phyloP scores from a whole-genome alignment of 106 monocot genomes.

The Triglochin maritima region DNA sequence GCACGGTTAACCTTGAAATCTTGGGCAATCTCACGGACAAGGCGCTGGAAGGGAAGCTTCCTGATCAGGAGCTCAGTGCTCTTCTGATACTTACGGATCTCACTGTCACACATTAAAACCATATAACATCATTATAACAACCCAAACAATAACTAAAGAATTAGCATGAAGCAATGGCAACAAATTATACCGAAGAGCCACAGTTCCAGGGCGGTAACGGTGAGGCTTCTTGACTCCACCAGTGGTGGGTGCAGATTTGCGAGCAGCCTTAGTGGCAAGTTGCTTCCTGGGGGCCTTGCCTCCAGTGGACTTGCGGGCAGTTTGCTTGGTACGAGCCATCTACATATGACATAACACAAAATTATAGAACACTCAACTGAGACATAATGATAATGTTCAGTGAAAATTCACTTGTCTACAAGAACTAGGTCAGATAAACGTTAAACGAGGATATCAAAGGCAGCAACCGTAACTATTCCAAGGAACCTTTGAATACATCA shows the following conservation, averaged over 20 bases:
- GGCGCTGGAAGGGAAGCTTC: slow-evolving; percentile 26
- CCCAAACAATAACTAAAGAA: background rate
- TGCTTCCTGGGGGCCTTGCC: slow-evolving; percentile 51
- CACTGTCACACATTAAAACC: background rate
- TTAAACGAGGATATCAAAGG: too few species aligned
- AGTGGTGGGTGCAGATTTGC: slow-evolving; percentile 14
- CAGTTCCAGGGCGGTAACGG: slow-evolving; percentile 16
- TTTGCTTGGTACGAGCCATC: slow-evolving; percentile 48
- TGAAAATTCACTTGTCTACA: background rate
- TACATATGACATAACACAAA: background rate
- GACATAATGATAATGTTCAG: background rate
- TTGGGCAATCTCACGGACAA: slow-evolving; percentile 33
- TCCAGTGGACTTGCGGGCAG: slow-evolving; percentile 45
- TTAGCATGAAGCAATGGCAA: background rate
- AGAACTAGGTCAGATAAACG: too few species aligned
- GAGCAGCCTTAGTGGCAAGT: slow-evolving; percentile 29
- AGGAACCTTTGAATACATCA: too few species aligned
- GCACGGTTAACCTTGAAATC: slow-evolving; percentile 16
- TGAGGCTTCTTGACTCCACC: slow-evolving; percentile 23
- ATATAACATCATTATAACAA: background rate
- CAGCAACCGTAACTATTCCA: too few species aligned
- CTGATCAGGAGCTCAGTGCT: slow-evolving; percentile 26
- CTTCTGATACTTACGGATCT: slow-evolving; percentile 32
- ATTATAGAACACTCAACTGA: background rate
- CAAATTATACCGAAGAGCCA: slow-evolving; percentile 10